These are phyloP conservation scores for Blastocystis sp. DNA, from an alignment of 352 stramenopile genomes.

Conservation along the genomic window DNA sequence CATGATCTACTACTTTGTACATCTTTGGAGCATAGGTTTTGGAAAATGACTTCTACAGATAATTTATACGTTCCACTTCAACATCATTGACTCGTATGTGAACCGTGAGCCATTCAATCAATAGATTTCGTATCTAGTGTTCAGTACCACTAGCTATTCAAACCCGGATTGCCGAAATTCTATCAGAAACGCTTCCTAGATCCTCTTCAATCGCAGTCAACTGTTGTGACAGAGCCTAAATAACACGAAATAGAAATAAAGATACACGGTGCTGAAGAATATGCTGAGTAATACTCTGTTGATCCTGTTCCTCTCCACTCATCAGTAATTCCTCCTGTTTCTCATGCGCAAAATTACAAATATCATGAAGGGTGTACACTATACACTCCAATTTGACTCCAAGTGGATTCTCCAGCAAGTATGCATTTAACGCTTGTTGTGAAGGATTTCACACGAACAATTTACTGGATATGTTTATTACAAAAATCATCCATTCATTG, in stretches of 20 bases:
- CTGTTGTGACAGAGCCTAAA: neutral
- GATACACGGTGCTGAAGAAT: constrained; percentile 5
- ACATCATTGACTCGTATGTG: constrained; percentile 1
- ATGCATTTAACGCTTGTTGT: too few relatives aligned
- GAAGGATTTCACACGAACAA: too few relatives aligned
- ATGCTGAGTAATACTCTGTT: neutral
- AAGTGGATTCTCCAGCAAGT: too few relatives aligned
- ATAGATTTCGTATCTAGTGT: constrained; percentile 6
- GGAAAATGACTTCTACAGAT: neutral
- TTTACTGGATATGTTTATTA: too few relatives aligned
- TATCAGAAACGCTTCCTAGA: too few relatives aligned
- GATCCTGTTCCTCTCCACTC: neutral
- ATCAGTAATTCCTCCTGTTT: neutral
- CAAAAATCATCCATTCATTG: neutral
- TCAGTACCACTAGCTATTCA: neutral
- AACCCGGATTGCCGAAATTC: constrained; percentile 8
- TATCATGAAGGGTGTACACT: too few relatives aligned
- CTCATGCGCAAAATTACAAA: neutral
- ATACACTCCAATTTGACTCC: too few relatives aligned
- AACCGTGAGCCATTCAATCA: constrained; percentile 57
- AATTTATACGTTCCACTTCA: neutral
- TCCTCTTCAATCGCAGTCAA: neutral
- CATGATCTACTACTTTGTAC: too few relatives aligned
- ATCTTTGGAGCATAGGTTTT: neutral
- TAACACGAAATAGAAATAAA: neutral